Conservation (phyloP, 1,284 basidiomycete species). For the Phylloboletellus chloephorus region DNA sequence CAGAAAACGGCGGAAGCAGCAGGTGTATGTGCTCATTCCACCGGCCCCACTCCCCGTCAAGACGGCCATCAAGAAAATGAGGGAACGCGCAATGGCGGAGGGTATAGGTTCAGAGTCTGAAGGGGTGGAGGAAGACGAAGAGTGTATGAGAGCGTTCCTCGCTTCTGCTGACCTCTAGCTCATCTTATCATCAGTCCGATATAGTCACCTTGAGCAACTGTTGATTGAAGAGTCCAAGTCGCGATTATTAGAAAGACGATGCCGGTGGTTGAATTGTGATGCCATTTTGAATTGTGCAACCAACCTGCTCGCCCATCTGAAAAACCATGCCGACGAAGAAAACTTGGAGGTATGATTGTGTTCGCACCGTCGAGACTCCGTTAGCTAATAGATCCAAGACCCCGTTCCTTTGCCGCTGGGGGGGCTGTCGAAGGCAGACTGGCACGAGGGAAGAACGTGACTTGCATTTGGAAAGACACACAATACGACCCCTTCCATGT, state of each 20-base stretch:
- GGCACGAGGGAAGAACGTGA: slow-evolving; percentile 14
- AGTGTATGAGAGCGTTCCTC: slow-evolving; percentile 29
- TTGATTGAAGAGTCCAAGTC: slow-evolving; percentile 42
- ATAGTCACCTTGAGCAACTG: slow-evolving; percentile 34
- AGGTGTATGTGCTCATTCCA: slow-evolving; percentile 30
- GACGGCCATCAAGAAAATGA: slow-evolving; percentile 17
- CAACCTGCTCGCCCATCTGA: slow-evolving; percentile 47
- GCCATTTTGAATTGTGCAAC: slow-evolving; percentile 49
- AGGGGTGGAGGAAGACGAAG: slow-evolving; percentile 23
- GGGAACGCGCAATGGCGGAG: slow-evolving; percentile 4
- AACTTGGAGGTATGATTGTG: slow-evolving; percentile 29
- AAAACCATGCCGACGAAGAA: slow-evolving; percentile 39
- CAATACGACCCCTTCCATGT: slow-evolving; percentile 28
- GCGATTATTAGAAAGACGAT: slow-evolving; percentile 43
- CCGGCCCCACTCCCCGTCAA: slow-evolving; percentile 22
- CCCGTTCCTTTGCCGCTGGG: slow-evolving; percentile 26
- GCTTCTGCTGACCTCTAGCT: slow-evolving; percentile 25
- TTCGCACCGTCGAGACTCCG: neutral
- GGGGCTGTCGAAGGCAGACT: slow-evolving; percentile 19
- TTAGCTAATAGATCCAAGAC: slow-evolving; percentile 13
- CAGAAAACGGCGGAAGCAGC: slow-evolving; percentile 25
- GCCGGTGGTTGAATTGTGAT: slow-evolving; percentile 57
- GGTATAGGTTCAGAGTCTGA: slow-evolving; percentile 14
- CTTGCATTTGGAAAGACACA: slow-evolving; percentile 23
- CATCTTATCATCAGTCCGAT: slow-evolving; percentile 36